Conservation (phyloP, 257 asterid genomes). For the Solanum stenotomum region DNA sequence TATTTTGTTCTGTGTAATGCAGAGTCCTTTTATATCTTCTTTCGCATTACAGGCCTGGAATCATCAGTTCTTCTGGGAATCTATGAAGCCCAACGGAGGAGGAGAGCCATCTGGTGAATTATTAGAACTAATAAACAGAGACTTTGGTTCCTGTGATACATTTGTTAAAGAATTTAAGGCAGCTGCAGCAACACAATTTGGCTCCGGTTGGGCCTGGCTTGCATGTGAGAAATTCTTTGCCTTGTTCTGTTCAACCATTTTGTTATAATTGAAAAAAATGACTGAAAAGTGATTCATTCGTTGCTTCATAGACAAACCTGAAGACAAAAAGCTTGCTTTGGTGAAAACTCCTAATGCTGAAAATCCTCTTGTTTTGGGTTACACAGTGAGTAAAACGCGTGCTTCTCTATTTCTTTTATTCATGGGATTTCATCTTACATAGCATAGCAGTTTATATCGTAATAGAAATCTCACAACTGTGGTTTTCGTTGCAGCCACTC, state of each 20-base stretch:
- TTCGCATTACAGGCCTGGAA: slow-evolving; percentile 57
- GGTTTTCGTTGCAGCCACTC: slow-evolving; percentile 58
- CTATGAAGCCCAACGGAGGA: slow-evolving; percentile 92
- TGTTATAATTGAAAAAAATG: neutral
- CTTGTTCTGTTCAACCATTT: neutral
- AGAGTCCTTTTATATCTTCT: neutral
- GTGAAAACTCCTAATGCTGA: slow-evolving; percentile 95
- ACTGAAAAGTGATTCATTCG: neutral
- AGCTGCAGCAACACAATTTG: slow-evolving; percentile 88
- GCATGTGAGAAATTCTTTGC: slow-evolving; percentile 58
- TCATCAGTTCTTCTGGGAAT: slow-evolving; percentile 94
- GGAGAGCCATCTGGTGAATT: slow-evolving; percentile 78
- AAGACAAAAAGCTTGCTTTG: slow-evolving; percentile 73
- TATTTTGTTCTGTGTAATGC: neutral
- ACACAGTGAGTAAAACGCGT: slow-evolving; percentile 44
- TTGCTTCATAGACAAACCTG: slow-evolving; percentile 54
- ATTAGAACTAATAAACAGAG: slow-evolving; percentile 60
- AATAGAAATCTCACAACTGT: neutral
- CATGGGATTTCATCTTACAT: neutral
- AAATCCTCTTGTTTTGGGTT: slow-evolving; percentile 93
- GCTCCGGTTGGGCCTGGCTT: slow-evolving; percentile 99
- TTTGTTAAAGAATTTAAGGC: slow-evolving; percentile 69
- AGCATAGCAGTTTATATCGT: neutral
- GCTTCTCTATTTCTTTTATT: neutral
- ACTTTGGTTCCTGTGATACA: slow-evolving; percentile 79